Conservation (phyloP, 306 rosid species). For the Cercis canadensis region DNA sequence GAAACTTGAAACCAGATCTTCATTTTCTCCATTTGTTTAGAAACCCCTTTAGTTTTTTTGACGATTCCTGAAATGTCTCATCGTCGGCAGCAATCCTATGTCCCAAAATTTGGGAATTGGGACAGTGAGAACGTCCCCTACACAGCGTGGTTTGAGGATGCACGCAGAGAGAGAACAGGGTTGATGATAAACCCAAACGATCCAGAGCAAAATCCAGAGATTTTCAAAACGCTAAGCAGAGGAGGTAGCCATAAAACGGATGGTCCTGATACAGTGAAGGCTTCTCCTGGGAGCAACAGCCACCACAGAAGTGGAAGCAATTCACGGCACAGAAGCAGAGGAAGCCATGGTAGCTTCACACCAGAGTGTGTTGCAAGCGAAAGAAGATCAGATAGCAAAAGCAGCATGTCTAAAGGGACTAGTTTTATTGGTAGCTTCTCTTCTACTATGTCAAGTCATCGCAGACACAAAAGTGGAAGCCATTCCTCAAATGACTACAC, state of each 20-base stretch:
- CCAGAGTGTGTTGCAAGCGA: slow-evolving; percentile 29
- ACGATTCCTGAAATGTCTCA: background rate
- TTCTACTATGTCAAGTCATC: background rate
- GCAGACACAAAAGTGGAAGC: slow-evolving; percentile 5
- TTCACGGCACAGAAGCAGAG: background rate
- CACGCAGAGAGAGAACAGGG: slow-evolving; percentile 35
- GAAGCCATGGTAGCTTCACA: slow-evolving; percentile 1
- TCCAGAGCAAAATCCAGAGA: slow-evolving; percentile 54
- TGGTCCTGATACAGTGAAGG: background rate
- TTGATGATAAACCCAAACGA: slow-evolving; percentile 53
- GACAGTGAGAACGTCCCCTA: slow-evolving; percentile 49
- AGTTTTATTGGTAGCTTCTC: background rate
- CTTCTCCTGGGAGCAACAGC: background rate
- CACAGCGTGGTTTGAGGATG: slow-evolving; percentile 54
- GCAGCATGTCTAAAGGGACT: slow-evolving; percentile 12
- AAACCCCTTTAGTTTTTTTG: background rate
- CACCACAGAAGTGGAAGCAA: background rate
- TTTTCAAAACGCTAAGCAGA: slow-evolving; percentile 13
- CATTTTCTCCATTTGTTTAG: too few species aligned
- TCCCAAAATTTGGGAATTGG: slow-evolving; percentile 63
- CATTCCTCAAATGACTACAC: background rate
- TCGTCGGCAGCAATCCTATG: slow-evolving; percentile 38
- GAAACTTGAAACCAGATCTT: too few species aligned
- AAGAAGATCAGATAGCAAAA: slow-evolving; percentile 27
- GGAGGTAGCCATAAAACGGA: background rate